A percentile compares a stretch with the other conserved stretches of the same genome.
Conservation (phyloP, 2,329 filamentous ascomycete species). For the Colletotrichum viniferum region DNA sequence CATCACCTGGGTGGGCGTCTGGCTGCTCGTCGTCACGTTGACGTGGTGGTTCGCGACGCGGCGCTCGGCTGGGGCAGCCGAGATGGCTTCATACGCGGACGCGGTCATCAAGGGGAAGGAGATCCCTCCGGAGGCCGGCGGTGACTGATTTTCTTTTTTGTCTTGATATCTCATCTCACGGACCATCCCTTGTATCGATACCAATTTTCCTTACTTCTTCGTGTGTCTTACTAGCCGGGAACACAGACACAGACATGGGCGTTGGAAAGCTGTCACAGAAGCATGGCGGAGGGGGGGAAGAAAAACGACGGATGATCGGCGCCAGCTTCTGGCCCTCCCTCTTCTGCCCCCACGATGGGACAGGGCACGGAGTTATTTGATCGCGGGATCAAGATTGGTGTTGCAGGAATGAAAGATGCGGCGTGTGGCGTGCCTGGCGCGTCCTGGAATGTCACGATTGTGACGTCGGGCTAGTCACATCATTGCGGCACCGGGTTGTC, state of each 20-base stretch:
- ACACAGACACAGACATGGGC: background rate
- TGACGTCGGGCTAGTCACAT: background rate
- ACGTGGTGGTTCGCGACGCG: constrained; percentile 17
- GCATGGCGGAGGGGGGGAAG: background rate
- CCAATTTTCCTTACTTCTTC: background rate
- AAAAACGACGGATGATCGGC: background rate
- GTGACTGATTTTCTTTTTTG: background rate
- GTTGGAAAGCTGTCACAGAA: background rate
- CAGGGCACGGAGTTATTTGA: background rate
- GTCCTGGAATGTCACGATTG: background rate
- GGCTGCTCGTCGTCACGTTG: constrained; percentile 15
- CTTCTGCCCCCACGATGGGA: background rate
- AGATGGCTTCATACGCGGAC: background rate
- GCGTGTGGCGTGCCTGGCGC: background rate
- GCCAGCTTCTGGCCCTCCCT: background rate
- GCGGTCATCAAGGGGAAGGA: constrained; percentile 14
- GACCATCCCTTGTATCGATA: background rate
- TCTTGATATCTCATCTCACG: background rate
- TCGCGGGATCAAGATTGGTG: background rate
- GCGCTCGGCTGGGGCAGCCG: background rate
- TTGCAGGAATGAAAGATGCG: background rate
- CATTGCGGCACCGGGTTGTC: background rate
- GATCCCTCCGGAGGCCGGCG: background rate
- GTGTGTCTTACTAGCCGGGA: background rate
- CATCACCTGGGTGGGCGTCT: constrained; percentile 19